Evolutionary conservation across 495 filamentous ascomycete species (phyloP), one percentile per base, ranked within the genome.

Genomic region (Acidiella bohemica): DNA sequence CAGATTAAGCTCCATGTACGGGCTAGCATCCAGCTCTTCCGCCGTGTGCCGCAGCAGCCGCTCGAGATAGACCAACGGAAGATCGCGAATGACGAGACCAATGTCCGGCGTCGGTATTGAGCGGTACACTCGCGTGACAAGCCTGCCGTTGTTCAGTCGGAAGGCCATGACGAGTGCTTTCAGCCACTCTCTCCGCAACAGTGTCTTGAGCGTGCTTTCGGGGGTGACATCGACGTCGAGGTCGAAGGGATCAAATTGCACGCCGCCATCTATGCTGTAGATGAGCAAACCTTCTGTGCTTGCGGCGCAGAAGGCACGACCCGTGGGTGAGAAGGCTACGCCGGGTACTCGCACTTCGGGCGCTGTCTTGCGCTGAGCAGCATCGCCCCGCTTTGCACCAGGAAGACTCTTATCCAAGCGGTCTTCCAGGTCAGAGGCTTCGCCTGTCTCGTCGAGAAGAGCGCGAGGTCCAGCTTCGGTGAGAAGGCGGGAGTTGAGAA

Each of bases 161-260:
- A 97, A 96, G 0, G 87, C 82, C 88, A 96, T 95, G 41, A 94
- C 78, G 2, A 97, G 65, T 1, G 90, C 90, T 60, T 85, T 93
- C 24, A 95, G 68, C 62, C 79, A 93, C 27, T 92, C 82, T 49
- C 71, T 71, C 36, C 87, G 75, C 30, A 76, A 68, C 29, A 95
- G 67, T 7, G 81, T 78, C 8, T 73, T 67, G 1, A 93, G 62
- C 3, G 84, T 93, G 22, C 70, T 80, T 1, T 77, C 75, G 0
- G 86, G 85, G 4, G 90, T 97, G 44, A 96, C 80, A 29, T 80
- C 76, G 50, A 96, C 79, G 52, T 93, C 87, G 5, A 97, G 76
- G 57, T 97, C 92, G 56, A 92, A 93, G 2, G 90, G 90, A 58
- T 97, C 90, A 52, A 97, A 97, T 43, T 75, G 67, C 19, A 87